A percentile compares a stretch with the other conserved stretches of the same genome.
Evolutionary conservation across 1,284 basidiomycete genomes (phyloP).

Genomic region (Mycosarcoma mackinlayi): DNA sequence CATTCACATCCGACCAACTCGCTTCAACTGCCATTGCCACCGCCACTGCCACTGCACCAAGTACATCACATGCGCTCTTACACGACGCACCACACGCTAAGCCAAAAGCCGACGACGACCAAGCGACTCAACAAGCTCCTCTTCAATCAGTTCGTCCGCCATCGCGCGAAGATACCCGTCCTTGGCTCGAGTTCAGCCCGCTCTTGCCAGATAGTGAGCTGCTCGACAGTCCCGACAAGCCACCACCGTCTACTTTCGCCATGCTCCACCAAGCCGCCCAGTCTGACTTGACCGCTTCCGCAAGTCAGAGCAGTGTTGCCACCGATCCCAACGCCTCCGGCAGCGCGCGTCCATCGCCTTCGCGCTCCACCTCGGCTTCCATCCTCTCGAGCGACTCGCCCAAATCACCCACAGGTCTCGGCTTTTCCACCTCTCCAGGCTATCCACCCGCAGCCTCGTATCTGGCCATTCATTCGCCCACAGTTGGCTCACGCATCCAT

Average conservation of each 20-base stretch:
- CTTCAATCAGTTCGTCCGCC: slow-evolving; percentile 11
- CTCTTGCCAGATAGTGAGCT: slow-evolving; percentile 33
- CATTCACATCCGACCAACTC: slow-evolving; percentile 7
- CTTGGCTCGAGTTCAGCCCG: slow-evolving; percentile 48
- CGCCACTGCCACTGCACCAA: not conserved
- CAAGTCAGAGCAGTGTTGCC: slow-evolving; percentile 29
- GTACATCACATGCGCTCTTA: not conserved
- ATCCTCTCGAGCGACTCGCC: slow-evolving; percentile 23
- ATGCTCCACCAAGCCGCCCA: slow-evolving; percentile 12
- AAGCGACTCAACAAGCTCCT: too few species aligned
- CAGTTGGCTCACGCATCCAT: slow-evolving; percentile 12
- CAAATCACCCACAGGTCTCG: slow-evolving; percentile 33
- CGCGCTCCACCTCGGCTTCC: slow-evolving; percentile 26
- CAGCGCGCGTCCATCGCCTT: slow-evolving; percentile 26
- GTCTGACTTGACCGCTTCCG: slow-evolving; percentile 23
- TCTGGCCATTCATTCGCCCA: slow-evolving; percentile 31
- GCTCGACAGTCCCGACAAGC: slow-evolving; percentile 18
- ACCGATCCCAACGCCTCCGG: slow-evolving; percentile 10
- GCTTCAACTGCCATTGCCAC: not conserved
- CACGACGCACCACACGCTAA: not conserved
- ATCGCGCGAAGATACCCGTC: slow-evolving; percentile 36
- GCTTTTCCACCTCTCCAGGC: slow-evolving; percentile 20
- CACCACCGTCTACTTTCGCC: slow-evolving; percentile 6
- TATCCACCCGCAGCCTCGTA: slow-evolving; percentile 31
- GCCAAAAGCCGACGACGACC: too few species aligned